Evolutionary conservation across 768 basidiomycete species (phyloP), one percentile per base, ranked within the genome.

Genomic region (Russula vinacea): DNA sequence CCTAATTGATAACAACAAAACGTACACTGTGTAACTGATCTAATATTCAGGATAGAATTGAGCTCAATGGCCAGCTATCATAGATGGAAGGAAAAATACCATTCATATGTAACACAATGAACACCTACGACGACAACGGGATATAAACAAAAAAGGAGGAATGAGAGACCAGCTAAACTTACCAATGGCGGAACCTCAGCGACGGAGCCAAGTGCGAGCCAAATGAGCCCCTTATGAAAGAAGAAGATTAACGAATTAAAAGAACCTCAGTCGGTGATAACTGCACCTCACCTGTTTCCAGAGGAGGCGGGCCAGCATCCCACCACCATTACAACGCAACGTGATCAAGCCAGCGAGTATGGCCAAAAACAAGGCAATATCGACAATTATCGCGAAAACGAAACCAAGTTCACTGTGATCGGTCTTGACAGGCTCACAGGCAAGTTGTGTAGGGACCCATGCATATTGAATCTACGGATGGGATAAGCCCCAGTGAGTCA

Each of bases 261-360:
- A 29, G 16, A 29, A 50, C 13, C 14, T 5, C 26, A 26, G 19
- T 22, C 42, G 49, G 1, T 26, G n/a, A 6, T n/a, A n/a, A n/a
- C n/a, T n/a, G n/a, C n/a, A n/a, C n/a, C n/a, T 47, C 22, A 17
- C 17, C 40, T 19, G 56, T 8, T 1, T 52, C 51, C 51, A 52
- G 9, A 55, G 16, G 13, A 55, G 37, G 35, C 24, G 37, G 16
- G 22, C 14, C 54, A 37, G n/a, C 7, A 14, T 16, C 14, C 5
- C 26, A 19, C 22, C 42, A 6, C 13, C 39, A 1, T 10, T 8
- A 29, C 5, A 37, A 11, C 55, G 62, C 39, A 40, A 8, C 17
- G 24, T 14, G 19, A 59, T 22, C 19, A 64, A 14, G 33, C 58
- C 58, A 42, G 54, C 11, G 8, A 64, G 51, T 17, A 64, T 59